Evolutionary conservation across 257 asterid species (phyloP).

Genomic region (Scutellaria barbata): DNA sequence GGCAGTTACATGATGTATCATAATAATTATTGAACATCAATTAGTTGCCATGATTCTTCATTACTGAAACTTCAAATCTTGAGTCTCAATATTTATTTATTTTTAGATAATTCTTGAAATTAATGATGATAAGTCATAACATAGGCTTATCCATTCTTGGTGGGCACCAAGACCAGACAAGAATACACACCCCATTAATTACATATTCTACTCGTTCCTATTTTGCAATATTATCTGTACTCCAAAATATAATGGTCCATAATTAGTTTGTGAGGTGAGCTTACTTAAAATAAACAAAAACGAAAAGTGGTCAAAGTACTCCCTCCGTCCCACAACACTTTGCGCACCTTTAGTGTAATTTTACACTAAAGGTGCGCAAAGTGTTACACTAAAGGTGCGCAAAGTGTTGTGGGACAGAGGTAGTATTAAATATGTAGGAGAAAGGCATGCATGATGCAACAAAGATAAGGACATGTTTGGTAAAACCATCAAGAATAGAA

Average conservation of each 20-base stretch:
- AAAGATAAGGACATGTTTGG: conserved; percentile 28
- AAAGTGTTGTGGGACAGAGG: no score
- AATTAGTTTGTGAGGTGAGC: not conserved
- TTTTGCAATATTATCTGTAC: not conserved
- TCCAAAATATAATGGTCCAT: not conserved
- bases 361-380: no score
- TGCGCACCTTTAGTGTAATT: no score
- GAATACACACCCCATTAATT: not conserved
- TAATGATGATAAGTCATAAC: not conserved
- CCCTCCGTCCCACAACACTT: no score
- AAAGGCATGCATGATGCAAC: not conserved
- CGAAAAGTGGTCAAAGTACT: conserved; percentile 3
- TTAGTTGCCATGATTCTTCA: no score
- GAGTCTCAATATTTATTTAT: not conserved
- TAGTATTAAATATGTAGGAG: not conserved
- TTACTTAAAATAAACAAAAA: not conserved
- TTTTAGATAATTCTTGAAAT: not conserved
- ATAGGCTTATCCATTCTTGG: not conserved
- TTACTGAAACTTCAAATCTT: no score
- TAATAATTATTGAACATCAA: no score
- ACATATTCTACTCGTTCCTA: not conserved
- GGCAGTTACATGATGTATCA: no score
- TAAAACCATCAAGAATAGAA: conserved; percentile 13
- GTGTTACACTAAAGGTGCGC: no score
- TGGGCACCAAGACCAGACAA: not conserved